These are phyloP conservation scores for Sophora flavescens DNA, from an alignment of 306 rosid genomes.

Conservation along the genomic window DNA sequence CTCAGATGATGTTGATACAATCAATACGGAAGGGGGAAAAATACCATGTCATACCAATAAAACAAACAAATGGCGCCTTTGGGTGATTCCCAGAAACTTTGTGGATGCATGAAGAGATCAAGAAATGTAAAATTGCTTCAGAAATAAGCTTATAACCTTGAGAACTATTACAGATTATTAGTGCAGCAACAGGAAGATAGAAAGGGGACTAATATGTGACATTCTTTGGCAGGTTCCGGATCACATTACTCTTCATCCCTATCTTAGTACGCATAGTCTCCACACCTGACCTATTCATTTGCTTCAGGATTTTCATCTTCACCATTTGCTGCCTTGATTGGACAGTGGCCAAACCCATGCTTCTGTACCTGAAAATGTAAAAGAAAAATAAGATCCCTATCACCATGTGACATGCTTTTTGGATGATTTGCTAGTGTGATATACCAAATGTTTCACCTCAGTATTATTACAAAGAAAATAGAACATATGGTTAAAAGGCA, in stretches of 20 bases:
- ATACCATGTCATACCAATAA: constrained; percentile 27
- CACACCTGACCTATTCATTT: constrained; percentile 82
- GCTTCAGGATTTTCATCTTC: constrained; percentile 91
- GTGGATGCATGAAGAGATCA: background rate
- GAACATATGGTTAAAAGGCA: constrained; percentile 27
- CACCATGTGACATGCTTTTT: constrained; percentile 7
- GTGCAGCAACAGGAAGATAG: background rate
- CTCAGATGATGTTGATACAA: background rate
- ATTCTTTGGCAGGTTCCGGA: constrained; percentile 91
- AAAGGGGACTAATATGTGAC: constrained; percentile 59
- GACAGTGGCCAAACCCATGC: constrained; percentile 94
- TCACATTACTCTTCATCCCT: constrained; percentile 90
- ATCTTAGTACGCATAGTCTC: constrained; percentile 86
- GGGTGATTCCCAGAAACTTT: background rate
- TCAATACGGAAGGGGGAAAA: background rate
- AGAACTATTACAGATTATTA: background rate
- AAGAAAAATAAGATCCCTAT: background rate
- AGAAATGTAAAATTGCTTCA: constrained; percentile 36
- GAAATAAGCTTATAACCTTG: constrained; percentile 21
- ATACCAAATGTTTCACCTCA: background rate
- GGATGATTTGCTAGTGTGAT: constrained; percentile 12
- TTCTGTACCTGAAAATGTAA: constrained; percentile 71
- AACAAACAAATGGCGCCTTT: background rate
- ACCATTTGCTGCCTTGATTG: constrained; percentile 79
- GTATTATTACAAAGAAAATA: constrained; percentile 22